Percentiles rank a stretch among this genome's conserved stretches.
phyloP scores from a whole-genome alignment of 495 filamentous ascomycete species.

The Penicillium maclennaniae region DNA sequence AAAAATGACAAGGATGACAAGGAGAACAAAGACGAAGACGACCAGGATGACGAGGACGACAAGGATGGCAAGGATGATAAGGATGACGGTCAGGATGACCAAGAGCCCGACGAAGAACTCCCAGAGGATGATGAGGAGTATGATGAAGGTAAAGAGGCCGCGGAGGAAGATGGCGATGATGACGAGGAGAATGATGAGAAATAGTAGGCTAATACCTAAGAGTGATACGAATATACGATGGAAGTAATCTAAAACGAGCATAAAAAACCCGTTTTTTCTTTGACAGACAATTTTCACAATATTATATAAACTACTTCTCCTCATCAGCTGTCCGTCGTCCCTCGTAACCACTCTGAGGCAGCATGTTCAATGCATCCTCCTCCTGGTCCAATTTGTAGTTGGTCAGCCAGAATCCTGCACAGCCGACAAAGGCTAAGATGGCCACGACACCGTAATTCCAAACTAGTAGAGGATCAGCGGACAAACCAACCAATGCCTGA shows the following conservation, averaged over 20 bases:
- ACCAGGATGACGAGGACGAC: background rate
- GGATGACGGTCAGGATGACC: too few species aligned
- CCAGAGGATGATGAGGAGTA: too few species aligned
- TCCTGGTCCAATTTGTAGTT: conserved; percentile 56
- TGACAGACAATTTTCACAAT: background rate
- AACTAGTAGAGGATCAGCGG: conserved; percentile 64
- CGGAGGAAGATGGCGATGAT: too few species aligned
- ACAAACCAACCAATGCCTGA: conserved; percentile 61
- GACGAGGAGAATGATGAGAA: background rate
- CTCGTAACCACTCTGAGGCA: conserved; percentile 23
- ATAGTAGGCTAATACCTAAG: too few species aligned
- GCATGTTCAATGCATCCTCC: conserved; percentile 61
- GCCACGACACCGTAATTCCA: conserved; percentile 63
- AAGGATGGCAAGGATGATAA: too few species aligned
- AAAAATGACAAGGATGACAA: too few species aligned
- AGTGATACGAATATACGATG: background rate
- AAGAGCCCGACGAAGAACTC: too few species aligned
- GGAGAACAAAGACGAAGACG: background rate
- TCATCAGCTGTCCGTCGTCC: conserved; percentile 14
- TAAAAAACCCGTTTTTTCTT: background rate
- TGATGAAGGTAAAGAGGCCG: too few species aligned
- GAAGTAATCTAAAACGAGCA: too few species aligned
- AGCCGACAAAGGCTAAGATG: conserved; percentile 57
- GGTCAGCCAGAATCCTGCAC: conserved; percentile 57
- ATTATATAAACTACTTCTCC: conserved; percentile 4